Base-by-base conservation (phyloP, 441 rosid genomes). In the Eruca vesicaria region DNA sequence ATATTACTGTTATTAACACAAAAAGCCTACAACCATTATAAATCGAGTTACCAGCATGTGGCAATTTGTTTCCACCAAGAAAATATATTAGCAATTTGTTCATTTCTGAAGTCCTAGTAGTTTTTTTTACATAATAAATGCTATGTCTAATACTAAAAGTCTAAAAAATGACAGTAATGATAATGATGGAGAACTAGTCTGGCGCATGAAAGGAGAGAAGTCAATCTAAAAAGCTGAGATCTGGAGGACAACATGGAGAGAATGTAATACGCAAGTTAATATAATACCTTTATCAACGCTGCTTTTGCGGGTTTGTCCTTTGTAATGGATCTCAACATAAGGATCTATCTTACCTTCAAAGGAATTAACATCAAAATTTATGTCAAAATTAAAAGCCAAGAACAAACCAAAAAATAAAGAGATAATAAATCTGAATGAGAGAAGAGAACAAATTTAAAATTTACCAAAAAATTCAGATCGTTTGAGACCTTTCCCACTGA, bases 401-500 rank as follows among this genome's bases (percentile, higher is more conserved):
- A n/a, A 29, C 31, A 9, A 18, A 50, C 11, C 10, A 18, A 8
- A 48, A 48, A 43, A 1, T 8, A 18, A 48, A 50, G 56, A 50
- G 20, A 9, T 23, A 16, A 8, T 4, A 16, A 36, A 68, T 63
- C 65, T 29, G 70, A 58, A 19, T 63, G 45, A 52, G 33, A 3
- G 6, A 6, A 33, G 55, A 50, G 5, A 50, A n/a, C 0, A 35
- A 12, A 29, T 12, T 14, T 12, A 1, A 2, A 59, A 35, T 69
- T 57, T 74, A 89, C 96, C 88, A 9, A 88, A 74, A 71, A 90
- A 81, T 85, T 93, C 96, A 2, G 86, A 64, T 69, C 74, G 62
- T 68, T 80, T 61, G 35, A 94, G 93, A 77, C 88, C 88, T 80
- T 94, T 94, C 7, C 93, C 97, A 74, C 64, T 82, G 38, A 89